Evolutionary conservation across 2,329 filamentous ascomycete genomes (phyloP), one percentile per base, ranked within the genome.

Genomic region (Annulohypoxylon truncatum): DNA sequence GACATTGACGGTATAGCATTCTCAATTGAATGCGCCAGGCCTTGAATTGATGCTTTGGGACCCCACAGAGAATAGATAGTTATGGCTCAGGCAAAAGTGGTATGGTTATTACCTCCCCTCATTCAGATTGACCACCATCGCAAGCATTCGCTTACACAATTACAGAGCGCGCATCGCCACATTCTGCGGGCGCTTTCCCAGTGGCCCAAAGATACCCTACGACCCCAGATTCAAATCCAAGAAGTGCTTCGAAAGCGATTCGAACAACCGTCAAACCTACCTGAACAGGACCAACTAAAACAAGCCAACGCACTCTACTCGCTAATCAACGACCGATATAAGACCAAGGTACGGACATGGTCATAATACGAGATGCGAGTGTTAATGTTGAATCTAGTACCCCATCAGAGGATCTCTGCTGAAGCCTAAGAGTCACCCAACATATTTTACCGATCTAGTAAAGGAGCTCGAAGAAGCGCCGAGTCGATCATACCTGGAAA

Each of bases 131-230:
- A n/a, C 13, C 22, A 18, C 7, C 44, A 28, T 48, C n/a, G 6
- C 22, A 22, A 15, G 35, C 13, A 24, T 52, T 24, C 13, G 63
- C 64, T 58, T 56, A 66, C 64, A 68, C 53, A 55, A 31, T 31
- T 33, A 4, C 67, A 86, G 84, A 76, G 79, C 72, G 80, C 79
- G 35, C 79, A 80, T 66, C 80, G 79, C 70, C 82, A 83, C 70
- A 81, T 85, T 78, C 79, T 83, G 46, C 81, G 82, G 57, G 82
- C 82, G 26, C 79, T 88, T 58, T 80, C 83, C 61, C 82, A 83
- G 68, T 92, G 89, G 89, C 89, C 89, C 47, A 85, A 85, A 72
- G 89, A 91, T 73, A 80, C 81, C 62, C 82, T 91, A 46, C 87
- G 89, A 0, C 89, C 89, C 6, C 84, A 89, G 62, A 82, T 85